These are phyloP conservation scores for Truncatella angustata DNA, from an alignment of 2,329 filamentous ascomycete species.

Conservation along the genomic window DNA sequence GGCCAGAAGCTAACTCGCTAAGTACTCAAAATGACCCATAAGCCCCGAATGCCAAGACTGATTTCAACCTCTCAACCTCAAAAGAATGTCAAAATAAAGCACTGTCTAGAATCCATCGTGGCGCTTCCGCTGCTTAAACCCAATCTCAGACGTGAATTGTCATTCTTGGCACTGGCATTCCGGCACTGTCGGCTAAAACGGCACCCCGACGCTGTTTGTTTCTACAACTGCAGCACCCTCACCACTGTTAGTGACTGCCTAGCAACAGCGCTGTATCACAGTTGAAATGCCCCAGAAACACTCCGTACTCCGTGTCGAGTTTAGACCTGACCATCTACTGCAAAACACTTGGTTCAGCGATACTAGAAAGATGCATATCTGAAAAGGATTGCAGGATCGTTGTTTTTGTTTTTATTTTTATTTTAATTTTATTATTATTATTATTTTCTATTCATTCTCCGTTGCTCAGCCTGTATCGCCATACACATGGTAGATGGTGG, in stretches of 20 bases:
- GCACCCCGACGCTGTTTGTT: background rate
- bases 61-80: background rate
- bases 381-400: no score
- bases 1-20: background rate
- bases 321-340: no score
- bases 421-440: no score
- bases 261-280: background rate
- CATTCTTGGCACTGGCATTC: slow-evolving; percentile 1
- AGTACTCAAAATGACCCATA: background rate
- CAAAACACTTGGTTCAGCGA: no score
- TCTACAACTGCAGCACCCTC: background rate
- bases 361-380: no score
- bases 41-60: slow-evolving; percentile 1
- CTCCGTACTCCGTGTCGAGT: no score
- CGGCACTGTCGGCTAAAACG: slow-evolving; percentile 3
- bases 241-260: background rate
- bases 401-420: no score
- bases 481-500: no score
- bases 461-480: no score
- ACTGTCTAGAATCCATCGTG: background rate
- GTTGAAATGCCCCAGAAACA: no score
- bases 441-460: no score
- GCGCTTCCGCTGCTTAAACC: background rate
- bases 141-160: background rate
- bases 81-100: slow-evolving; percentile 4